Evolutionary conservation across 2,329 filamentous ascomycete genomes (phyloP).

Genomic region (Grosmannia clavigera): DNA sequence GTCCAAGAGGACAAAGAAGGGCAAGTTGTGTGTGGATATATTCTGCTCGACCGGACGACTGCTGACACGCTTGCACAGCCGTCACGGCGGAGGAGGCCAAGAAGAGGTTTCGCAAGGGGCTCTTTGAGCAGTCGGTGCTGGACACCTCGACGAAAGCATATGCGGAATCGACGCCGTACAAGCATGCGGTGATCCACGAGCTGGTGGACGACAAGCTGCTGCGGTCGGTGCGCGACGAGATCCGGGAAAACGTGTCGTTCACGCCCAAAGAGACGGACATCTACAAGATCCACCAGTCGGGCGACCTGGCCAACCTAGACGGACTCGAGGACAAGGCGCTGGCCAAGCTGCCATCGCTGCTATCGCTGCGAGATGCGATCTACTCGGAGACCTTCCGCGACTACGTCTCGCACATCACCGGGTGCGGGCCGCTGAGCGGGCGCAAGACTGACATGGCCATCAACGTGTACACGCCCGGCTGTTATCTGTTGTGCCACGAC

Average conservation of each 20-base stretch:
- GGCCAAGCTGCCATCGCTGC: slow-evolving; percentile 75
- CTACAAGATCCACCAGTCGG: slow-evolving; percentile 98
- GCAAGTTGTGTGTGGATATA: not conserved
- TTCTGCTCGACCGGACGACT: not conserved
- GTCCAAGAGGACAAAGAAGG: not conserved
- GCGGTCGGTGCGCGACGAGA: slow-evolving; percentile 76
- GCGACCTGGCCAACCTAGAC: slow-evolving; percentile 91
- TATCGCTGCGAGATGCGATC: slow-evolving; percentile 82
- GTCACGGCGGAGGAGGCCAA: slow-evolving; percentile 36
- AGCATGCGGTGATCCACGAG: slow-evolving; percentile 77
- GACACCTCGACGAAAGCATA: slow-evolving; percentile 49
- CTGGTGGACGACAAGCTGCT: slow-evolving; percentile 73
- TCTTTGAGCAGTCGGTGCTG: slow-evolving; percentile 50
- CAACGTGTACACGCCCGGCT: slow-evolving; percentile 95
- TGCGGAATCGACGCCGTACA: slow-evolving; percentile 60
- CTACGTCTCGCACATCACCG: slow-evolving; percentile 78
- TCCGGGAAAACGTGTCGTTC: slow-evolving; percentile 82
- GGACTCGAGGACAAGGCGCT: slow-evolving; percentile 80
- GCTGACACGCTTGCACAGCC: not conserved
- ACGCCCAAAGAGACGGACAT: slow-evolving; percentile 99
- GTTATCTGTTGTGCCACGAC: slow-evolving; percentile 91
- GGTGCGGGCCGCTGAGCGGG: slow-evolving; percentile 76
- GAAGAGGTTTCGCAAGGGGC: slow-evolving; percentile 49
- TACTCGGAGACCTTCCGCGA: slow-evolving; percentile 84
- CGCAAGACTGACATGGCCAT: slow-evolving; percentile 98